Evolutionary conservation across 352 stramenopile genomes (phyloP), one percentile per base, ranked within the genome.

Genomic region (Pythium dissimile): DNA sequence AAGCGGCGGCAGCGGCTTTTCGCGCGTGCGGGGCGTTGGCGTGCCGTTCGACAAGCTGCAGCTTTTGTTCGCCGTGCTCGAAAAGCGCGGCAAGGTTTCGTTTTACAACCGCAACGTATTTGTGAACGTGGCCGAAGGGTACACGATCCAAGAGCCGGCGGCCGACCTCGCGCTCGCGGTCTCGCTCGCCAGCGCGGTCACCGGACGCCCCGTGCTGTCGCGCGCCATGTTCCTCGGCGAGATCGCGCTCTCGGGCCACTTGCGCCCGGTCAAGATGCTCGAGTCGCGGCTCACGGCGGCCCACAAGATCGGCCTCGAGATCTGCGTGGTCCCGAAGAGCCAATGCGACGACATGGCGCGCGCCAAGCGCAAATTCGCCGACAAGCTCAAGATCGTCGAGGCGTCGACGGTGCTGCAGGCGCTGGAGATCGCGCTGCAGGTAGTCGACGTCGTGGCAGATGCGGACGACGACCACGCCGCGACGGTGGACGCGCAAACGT

Each of bases 11-110:
- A 56, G 64, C 10, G 71, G 68, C 1, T 84, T 78, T 48, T 89
- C 75, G 28, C 77, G 73, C 30, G 88, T 88, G 26, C 86, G 83
- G 16, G 77, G 68, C 55, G 82, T 78, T 34, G 95, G 83, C 63
- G 92, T 84, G 53, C 86, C 71, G 32, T 94, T 71, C 37, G 86
- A 97, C 54, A 95, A 97, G 49, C 71, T 99, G 5, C 75, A 96
- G 23, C 68, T 99, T 31, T 71, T 99, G 9, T 87, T 99, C 24
- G 95, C 95, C 1, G 95, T 99, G 8, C 71, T 99, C n/a, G 91
- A 98, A 64, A 98, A 98, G 60, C 87, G 94, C 6, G 80, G 77
- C 1, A 75, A 52, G 12, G 57, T 95, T 7, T 90, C 80, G 50
- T 92, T 89, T 32, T 73, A 72, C 23, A 80, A 87, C 60, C 76